Evolutionary conservation across 345 rosid species (phyloP).

Genomic region (Melastoma malabathricum): DNA sequence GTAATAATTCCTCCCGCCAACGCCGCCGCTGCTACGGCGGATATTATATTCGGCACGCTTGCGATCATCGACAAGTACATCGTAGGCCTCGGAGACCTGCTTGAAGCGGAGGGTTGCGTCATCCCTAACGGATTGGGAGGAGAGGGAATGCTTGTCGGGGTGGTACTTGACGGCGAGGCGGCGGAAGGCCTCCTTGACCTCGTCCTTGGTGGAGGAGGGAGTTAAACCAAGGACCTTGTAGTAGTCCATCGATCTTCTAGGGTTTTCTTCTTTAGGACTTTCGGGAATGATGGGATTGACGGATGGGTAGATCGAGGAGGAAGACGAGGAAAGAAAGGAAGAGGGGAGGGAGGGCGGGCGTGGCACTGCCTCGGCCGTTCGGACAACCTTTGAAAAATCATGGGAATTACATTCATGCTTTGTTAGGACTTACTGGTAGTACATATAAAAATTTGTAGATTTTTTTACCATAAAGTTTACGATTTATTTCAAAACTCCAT

Average conservation of each 20-base stretch:
- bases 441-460: too few species aligned
- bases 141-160: constrained; percentile 74
- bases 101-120: constrained; percentile 57
- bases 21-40: constrained; percentile 9
- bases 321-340: not conserved
- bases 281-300: not conserved
- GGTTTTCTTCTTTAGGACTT: not conserved
- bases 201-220: constrained; percentile 54
- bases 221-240: constrained; percentile 55
- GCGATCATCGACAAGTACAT: constrained; percentile 43
- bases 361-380: constrained; percentile 18
- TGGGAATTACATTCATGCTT: too few species aligned
- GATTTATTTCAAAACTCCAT: too few species aligned
- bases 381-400: too few species aligned
- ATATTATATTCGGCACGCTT: constrained; percentile 60
- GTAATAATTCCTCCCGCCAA: constrained; percentile 4
- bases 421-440: too few species aligned
- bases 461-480: too few species aligned
- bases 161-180: constrained; percentile 57
- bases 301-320: not conserved
- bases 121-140: constrained; percentile 36
- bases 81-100: constrained; percentile 78
- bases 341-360: not conserved
- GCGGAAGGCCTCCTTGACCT: constrained; percentile 73
- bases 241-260: constrained; percentile 35